A percentile compares a stretch with the other conserved stretches of the same genome.
Conservation (phyloP, 345 rosid species). For the Eucalyptus curtisii region DNA sequence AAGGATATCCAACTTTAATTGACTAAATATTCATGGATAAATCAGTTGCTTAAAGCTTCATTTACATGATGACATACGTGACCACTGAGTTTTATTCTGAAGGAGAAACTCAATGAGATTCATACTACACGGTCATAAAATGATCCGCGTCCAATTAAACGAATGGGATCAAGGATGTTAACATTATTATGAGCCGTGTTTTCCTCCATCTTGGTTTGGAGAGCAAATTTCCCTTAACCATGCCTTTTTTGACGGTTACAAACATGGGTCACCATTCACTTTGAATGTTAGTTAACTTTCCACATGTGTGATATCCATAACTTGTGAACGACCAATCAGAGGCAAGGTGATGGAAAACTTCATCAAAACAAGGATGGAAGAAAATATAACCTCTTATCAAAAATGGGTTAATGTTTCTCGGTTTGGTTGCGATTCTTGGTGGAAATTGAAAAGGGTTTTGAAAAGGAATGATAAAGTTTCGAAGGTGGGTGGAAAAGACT, state of each 20-base stretch:
- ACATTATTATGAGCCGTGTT: neutral
- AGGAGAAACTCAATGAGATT: neutral
- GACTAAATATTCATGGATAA: neutral
- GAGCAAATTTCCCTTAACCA: neutral
- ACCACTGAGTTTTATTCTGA: neutral
- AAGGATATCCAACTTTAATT: neutral
- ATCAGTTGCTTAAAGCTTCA: neutral
- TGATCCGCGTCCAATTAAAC: neutral
- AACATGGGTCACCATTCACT: neutral
- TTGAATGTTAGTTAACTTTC: neutral
- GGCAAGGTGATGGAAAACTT: neutral
- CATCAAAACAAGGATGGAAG: neutral
- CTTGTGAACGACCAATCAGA: neutral
- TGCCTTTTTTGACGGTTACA: neutral
- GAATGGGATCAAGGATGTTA: neutral
- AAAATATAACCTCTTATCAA: neutral
- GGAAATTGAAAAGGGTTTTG: neutral
- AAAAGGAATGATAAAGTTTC: neutral
- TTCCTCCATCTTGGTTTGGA: neutral
- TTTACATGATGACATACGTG: neutral
- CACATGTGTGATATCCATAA: neutral
- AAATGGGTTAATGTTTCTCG: neutral
- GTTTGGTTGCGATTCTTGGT: neutral
- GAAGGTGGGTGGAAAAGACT: neutral
- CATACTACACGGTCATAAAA: neutral